These are phyloP conservation scores for Saxophila tyrrhenica DNA, from an alignment of 495 filamentous ascomycete genomes.

Conservation along the genomic window DNA sequence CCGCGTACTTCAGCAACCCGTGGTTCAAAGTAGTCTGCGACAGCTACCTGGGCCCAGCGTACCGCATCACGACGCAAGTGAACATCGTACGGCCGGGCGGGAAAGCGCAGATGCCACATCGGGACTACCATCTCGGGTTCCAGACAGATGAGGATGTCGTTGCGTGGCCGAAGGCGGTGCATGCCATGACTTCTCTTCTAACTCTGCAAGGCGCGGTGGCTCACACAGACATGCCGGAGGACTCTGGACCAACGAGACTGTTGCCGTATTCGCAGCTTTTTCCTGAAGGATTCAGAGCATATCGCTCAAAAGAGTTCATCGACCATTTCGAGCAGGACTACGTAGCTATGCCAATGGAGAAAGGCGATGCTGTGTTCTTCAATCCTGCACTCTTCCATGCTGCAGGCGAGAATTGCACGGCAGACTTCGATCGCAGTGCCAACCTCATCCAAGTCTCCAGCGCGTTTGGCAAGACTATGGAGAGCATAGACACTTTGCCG, in stretches of 20 bases:
- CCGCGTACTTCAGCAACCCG: slow-evolving; percentile 43
- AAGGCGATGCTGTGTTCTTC: slow-evolving; percentile 46
- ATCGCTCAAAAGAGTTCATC: slow-evolving; percentile 36
- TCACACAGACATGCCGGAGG: slow-evolving; percentile 43
- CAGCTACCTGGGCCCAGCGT: slow-evolving; percentile 42
- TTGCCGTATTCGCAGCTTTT: slow-evolving; percentile 45
- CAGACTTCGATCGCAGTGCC: slow-evolving; percentile 36
- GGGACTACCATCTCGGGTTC: slow-evolving; percentile 50
- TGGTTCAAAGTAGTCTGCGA: slow-evolving; percentile 37
- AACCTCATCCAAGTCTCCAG: slow-evolving; percentile 45
- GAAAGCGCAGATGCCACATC: slow-evolving; percentile 39
- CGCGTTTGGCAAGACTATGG: slow-evolving; percentile 50
- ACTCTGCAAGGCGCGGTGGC: slow-evolving; percentile 49
- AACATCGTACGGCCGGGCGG: slow-evolving; percentile 45
- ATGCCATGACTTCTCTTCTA: slow-evolving; percentile 37
- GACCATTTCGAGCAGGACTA: slow-evolving; percentile 38
- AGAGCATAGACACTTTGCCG: slow-evolving; percentile 37
- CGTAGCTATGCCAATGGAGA: slow-evolving; percentile 35
- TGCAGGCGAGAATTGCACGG: slow-evolving; percentile 40
- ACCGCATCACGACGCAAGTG: slow-evolving; percentile 44
- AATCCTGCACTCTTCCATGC: slow-evolving; percentile 48
- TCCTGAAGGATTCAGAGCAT: slow-evolving; percentile 40
- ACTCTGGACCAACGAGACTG: slow-evolving; percentile 42
- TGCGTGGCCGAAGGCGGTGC: slow-evolving; percentile 34
- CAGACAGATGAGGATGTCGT: slow-evolving; percentile 30